These are phyloP conservation scores for Globisporangium sylvaticum DNA, from an alignment of 352 stramenopile genomes.

Conservation along the genomic window DNA sequence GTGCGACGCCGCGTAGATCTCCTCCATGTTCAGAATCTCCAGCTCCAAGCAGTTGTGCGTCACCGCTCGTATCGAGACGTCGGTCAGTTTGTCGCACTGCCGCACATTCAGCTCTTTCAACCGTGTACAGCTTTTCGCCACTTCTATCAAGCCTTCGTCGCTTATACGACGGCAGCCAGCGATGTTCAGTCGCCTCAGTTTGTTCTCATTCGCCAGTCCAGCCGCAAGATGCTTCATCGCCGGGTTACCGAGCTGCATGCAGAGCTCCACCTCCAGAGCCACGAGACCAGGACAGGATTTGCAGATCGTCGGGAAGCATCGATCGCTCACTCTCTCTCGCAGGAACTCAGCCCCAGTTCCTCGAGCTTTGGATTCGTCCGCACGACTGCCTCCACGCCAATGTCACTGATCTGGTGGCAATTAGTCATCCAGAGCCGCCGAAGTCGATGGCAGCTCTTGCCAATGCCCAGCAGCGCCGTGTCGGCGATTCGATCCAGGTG, in stretches of 20 bases:
- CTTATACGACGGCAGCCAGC: conserved; percentile 71
- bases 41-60: conserved; percentile 87
- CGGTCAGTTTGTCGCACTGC: conserved; percentile 82
- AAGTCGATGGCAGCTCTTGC: conserved; percentile 49
- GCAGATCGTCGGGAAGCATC: conserved; percentile 47
- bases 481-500: conserved; percentile 68
- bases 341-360: conserved; percentile 59
- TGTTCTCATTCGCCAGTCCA: conserved; percentile 34
- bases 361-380: conserved; percentile 43
- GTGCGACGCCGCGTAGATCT: conserved; percentile 63
- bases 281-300: conserved; percentile 41
- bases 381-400: conserved; percentile 68
- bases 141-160: conserved; percentile 72
- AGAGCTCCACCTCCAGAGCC: conserved; percentile 54
- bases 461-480: conserved; percentile 35
- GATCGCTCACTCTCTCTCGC: conserved; percentile 60
- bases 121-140: conserved; percentile 54
- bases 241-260: conserved; percentile 49
- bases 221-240: conserved; percentile 57
- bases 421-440: conserved; percentile 42
- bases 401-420: conserved; percentile 75
- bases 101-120: conserved; percentile 74
- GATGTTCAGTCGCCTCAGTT: conserved; percentile 69
- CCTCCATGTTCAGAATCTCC: conserved; percentile 75
- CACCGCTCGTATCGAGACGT: conserved; percentile 56